phyloP scores from a whole-genome alignment of 73 alveolate genomes.

The Halteria grandinella region DNA sequence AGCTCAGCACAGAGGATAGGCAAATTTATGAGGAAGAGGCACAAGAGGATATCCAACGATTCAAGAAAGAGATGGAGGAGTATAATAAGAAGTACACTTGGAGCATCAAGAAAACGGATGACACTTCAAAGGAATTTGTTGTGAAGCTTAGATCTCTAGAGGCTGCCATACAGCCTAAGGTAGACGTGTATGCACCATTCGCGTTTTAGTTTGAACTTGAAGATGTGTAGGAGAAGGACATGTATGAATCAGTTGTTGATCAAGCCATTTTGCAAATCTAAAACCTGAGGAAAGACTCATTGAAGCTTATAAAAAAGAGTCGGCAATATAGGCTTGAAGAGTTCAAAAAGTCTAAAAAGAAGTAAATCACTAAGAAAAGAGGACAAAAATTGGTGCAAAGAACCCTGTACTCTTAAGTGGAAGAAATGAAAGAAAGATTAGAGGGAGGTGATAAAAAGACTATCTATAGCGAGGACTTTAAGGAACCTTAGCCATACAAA shows the following conservation, averaged over 20 bases:
- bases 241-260: neutral
- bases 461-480: neutral
- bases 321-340: constrained; percentile 1
- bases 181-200: neutral
- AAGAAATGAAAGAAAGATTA: neutral
- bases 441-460: neutral
- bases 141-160: neutral
- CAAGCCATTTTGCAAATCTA: neutral
- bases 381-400: constrained; percentile 5
- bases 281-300: constrained; percentile 8
- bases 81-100: constrained; percentile 8
- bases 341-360: no score
- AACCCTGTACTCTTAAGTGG: neutral
- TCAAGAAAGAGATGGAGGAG: neutral
- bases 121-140: constrained; percentile 5
- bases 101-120: constrained; percentile 29
- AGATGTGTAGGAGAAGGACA: neutral
- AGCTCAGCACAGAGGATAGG: constrained; percentile 6
- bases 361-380: neutral
- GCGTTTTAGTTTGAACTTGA: neutral
- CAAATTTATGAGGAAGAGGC: constrained; percentile 41
- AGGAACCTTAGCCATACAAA: neutral
- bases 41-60: constrained; percentile 11
- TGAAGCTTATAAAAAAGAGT: constrained; percentile 15
- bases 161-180: no score